Conservation (phyloP, 768 basidiomycete species). For the Leccinum longicurvipes region DNA sequence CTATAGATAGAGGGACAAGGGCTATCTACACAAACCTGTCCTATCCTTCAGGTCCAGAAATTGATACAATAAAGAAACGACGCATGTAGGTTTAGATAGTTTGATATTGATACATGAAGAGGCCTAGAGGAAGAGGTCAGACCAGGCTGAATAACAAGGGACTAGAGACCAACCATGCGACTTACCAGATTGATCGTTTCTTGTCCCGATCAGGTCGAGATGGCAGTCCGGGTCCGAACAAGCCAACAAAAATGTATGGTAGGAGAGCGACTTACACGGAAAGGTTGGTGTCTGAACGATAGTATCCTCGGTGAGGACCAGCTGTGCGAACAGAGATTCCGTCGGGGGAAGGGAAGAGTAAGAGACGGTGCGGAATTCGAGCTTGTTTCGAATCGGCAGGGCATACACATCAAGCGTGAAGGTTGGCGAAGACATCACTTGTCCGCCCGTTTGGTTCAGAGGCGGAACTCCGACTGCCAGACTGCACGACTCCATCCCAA, state of each 20-base stretch:
- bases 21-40: too few relatives aligned
- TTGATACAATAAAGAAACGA: too few relatives aligned
- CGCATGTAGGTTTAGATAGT: background rate
- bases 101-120: constrained; percentile 1
- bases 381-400: background rate
- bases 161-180: background rate
- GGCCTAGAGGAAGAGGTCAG: background rate
- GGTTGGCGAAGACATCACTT: background rate
- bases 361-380: background rate
- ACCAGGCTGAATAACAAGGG: background rate
- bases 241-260: background rate
- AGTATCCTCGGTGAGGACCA: background rate
- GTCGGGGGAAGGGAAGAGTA: background rate
- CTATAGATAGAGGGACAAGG: too few relatives aligned
- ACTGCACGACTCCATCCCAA: constrained; percentile 3
- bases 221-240: constrained; percentile 1
- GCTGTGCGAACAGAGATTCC: background rate
- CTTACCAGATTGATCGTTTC: background rate
- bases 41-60: too few relatives aligned
- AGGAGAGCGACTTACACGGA: background rate
- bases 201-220: background rate
- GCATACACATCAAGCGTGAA: background rate
- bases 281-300: background rate
- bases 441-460: background rate
- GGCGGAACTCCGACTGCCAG: background rate